Base-by-base conservation (phyloP, 208 protist genomes). In the Strigomonas oncopelti region DNA sequence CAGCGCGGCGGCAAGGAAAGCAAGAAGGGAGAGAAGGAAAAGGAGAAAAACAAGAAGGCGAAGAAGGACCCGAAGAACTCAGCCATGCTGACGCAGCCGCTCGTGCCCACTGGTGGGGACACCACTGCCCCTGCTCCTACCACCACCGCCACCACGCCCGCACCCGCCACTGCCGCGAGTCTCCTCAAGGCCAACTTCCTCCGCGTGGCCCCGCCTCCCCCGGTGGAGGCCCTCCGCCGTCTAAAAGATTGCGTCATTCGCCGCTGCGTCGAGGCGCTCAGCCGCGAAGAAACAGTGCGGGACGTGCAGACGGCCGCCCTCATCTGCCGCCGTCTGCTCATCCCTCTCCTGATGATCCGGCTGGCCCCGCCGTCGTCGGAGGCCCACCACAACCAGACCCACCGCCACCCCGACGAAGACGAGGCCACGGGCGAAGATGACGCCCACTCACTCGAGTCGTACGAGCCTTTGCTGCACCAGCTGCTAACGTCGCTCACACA, bases 251-350 rank as follows among this genome's bases (percentile, higher is more conserved):
- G 29, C 24, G 24, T 78, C 51, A 58, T 72, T 20, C 59, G 63
- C 38, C 68, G 45, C 53, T 72, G 73, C 52, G 61, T 72, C 0
- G 20, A 34, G 0, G 51, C 65, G 27, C 62, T 72, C 11, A 65
- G 62, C 27, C 27, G 34, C 46, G 57, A 27, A 1, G 20, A 51
- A 24, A 32, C 22, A 13, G 38, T 46, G 24, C 69, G 53, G 16
- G 76, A 80, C 62, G 56, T 61, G 2, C 53, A 66, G 22, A 67
- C 75, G 24, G 69, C 71, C 5, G 74, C 87, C 13, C 72, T 83
- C 27, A 54, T 94, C 18, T 88, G 80, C 57, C 85, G 84, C 60
- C 84, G 85, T 31, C 81, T 91, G 57, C 68, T 94, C 20, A 85
- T 91, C 45, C 88, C 88, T 8, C 71, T 91, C 28, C 74, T 94